Percentiles rank a stretch among this genome's conserved stretches.
These are phyloP conservation scores for Maudiozyma pseudohumilis DNA, from an alignment of 805 yeast species.

Conservation along the genomic window DNA sequence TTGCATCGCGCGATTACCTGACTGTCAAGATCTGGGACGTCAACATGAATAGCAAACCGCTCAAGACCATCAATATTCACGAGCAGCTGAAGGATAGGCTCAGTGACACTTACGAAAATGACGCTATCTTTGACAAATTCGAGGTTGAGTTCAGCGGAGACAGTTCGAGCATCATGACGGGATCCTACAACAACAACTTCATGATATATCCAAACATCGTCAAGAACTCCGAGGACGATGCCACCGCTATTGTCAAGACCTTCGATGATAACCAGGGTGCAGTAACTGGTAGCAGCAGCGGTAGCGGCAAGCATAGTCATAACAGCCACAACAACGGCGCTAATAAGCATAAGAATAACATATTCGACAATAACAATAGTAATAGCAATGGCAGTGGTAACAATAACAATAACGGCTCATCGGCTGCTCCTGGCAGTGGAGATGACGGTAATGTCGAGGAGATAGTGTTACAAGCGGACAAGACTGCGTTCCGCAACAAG, in stretches of 20 bases:
- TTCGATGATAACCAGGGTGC: slow-evolving; percentile 7
- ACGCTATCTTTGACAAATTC: slow-evolving; percentile 96
- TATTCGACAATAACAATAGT: background rate
- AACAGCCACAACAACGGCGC: slow-evolving; percentile 1
- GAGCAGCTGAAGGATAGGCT: slow-evolving; percentile 86
- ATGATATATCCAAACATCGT: slow-evolving; percentile 89
- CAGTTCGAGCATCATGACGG: slow-evolving; percentile 86
- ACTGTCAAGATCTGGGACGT: slow-evolving; percentile 98
- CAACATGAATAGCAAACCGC: slow-evolving; percentile 91
- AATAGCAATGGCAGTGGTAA: background rate
- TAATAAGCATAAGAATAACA: slow-evolving; percentile 3
- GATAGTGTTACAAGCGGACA: slow-evolving; percentile 92
- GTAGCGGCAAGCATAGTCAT: slow-evolving; percentile 3
- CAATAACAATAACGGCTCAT: background rate
- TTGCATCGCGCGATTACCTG: slow-evolving; percentile 95
- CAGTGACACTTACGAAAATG: slow-evolving; percentile 97
- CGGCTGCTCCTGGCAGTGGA: slow-evolving; percentile 5
- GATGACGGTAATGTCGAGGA: slow-evolving; percentile 32
- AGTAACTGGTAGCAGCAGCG: slow-evolving; percentile 1
- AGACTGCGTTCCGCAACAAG: slow-evolving; percentile 75
- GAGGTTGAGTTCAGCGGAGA: slow-evolving; percentile 95
- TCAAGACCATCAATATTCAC: slow-evolving; percentile 90
- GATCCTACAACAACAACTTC: slow-evolving; percentile 92
- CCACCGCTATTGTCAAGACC: slow-evolving; percentile 7
- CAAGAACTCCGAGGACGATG: slow-evolving; percentile 23